These are phyloP conservation scores for Diaporthe australafricana DNA, from an alignment of 2,329 filamentous ascomycete genomes.

Conservation along the genomic window DNA sequence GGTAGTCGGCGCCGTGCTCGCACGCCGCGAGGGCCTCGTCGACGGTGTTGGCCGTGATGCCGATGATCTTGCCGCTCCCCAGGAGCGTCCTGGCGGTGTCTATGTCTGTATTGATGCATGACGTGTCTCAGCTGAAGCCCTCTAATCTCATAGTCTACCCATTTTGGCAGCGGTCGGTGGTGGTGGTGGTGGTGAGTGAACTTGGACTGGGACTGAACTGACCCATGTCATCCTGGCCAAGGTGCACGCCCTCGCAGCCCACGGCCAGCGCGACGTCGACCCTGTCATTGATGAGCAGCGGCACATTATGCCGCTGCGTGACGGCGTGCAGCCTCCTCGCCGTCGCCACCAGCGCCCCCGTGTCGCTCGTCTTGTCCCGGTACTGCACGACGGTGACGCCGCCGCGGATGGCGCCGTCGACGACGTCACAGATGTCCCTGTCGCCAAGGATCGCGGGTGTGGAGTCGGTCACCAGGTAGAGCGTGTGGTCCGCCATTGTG, in stretches of 20 bases:
- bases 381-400: constrained; percentile 91
- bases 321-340: constrained; percentile 78
- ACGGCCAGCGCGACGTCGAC: constrained; percentile 89
- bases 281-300: constrained; percentile 92
- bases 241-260: constrained; percentile 90
- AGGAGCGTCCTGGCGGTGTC: constrained; percentile 77
- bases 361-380: constrained; percentile 87
- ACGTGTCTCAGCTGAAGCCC: background rate
- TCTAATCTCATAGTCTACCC: too few relatives aligned
- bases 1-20: constrained; percentile 83
- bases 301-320: constrained; percentile 75
- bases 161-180: background rate
- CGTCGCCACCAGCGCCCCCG: constrained; percentile 75
- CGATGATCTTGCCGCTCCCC: constrained; percentile 83
- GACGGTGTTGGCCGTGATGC: constrained; percentile 82
- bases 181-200: too few relatives aligned
- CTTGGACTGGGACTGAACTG: constrained; percentile 43
- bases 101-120: constrained; percentile 57
- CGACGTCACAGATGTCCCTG: constrained; percentile 77
- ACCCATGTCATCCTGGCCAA: constrained; percentile 95
- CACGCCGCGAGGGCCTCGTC: constrained; percentile 81
- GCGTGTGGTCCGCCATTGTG: constrained; percentile 73
- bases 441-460: constrained; percentile 84
- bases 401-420: constrained; percentile 80
- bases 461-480: constrained; percentile 95